Evolutionary conservation across 2,329 filamentous ascomycete species (phyloP).

Genomic region (Monosporascus sp.): DNA sequence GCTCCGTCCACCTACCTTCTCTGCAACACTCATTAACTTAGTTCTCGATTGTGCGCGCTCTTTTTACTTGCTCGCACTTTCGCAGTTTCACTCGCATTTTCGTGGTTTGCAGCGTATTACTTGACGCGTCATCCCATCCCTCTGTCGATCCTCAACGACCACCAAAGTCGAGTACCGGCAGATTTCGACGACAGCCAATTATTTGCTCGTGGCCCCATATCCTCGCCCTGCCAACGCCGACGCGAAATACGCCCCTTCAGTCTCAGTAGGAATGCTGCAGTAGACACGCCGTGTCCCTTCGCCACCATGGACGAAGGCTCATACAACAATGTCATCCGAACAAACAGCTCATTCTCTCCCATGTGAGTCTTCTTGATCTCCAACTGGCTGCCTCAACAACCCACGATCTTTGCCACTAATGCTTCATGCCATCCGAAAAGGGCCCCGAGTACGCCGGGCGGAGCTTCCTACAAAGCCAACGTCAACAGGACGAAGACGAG

Average conservation of each 20-base stretch:
- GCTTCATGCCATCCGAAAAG: constrained; percentile 4
- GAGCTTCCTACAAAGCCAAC: constrained; percentile 65
- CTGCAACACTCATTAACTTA: too few species aligned
- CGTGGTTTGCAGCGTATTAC: too few species aligned
- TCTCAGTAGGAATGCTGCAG: constrained; percentile 12
- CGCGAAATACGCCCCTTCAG: background rate
- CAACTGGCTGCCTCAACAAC: background rate
- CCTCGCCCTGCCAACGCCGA: background rate
- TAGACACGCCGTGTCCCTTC: constrained; percentile 10
- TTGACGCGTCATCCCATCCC: too few species aligned
- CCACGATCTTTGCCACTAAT: constrained; percentile 8
- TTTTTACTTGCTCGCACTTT: too few species aligned
- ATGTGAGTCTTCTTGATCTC: constrained; percentile 11
- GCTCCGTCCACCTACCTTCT: too few species aligned
- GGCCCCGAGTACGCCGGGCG: constrained; percentile 13
- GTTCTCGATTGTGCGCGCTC: too few species aligned
- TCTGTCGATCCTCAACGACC: too few species aligned
- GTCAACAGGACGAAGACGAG: constrained; percentile 84
- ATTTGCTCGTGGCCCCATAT: background rate
- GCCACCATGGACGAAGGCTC: constrained; percentile 19
- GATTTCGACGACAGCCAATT: background rate
- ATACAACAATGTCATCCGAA: constrained; percentile 20
- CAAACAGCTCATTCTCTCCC: constrained; percentile 17
- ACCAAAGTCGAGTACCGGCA: too few species aligned
- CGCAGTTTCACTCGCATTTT: too few species aligned